Base-by-base conservation (phyloP, 495 filamentous ascomycete species). In the Eremomyces bilateralis region DNA sequence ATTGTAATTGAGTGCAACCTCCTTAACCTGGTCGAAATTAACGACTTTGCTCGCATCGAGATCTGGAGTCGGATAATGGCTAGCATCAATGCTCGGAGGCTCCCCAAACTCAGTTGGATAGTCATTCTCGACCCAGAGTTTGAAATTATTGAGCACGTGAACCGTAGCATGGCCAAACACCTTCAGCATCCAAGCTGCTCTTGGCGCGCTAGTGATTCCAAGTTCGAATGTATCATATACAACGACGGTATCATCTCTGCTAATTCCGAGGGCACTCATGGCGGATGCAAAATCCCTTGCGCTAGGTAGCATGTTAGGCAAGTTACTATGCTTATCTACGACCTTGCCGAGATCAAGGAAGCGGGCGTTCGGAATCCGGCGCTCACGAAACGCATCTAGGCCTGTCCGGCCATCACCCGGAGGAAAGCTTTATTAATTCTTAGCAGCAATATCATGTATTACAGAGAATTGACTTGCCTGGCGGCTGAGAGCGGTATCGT, bases 261-360 rank as follows among this genome's bases (percentile, higher is more conserved):
- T 69, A 36, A 97, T 88, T 3, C 88, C 88, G 13, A 97, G 57
- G 27, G 71, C 63, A 40, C 73, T 67, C 90, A 97, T 93, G 6
- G 82, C 80, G 38, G 73, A 62, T 28, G 82, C 76, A 52, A 95
- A 95, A 20, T 67, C 61, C 42, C 76, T 67, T 12, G 76, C 60
- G 15, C 63, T 74, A 2, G 90, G 90, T 4, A 97, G 76, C 88
- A 97, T 97, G 52, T 97, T 90, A 8, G 88, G 85, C 50, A 92
- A 97, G 4, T 77, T 75, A 22, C 78, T 88, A 42, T 69, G 66
- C 45, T 69, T 68, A 50, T 95, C 90, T 42, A 82, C 84, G 45
- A 93, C 64, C 20, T 64, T 76, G 55, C 95, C 90, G 16, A 97
- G 62, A 53, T 95, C 80, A 52, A 97, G 95, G 67, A 95, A 97